These are phyloP conservation scores for Lichtheimia corymbifera DNA, from an alignment of 371 early-diverging fungal genomes.

Conservation along the genomic window DNA sequence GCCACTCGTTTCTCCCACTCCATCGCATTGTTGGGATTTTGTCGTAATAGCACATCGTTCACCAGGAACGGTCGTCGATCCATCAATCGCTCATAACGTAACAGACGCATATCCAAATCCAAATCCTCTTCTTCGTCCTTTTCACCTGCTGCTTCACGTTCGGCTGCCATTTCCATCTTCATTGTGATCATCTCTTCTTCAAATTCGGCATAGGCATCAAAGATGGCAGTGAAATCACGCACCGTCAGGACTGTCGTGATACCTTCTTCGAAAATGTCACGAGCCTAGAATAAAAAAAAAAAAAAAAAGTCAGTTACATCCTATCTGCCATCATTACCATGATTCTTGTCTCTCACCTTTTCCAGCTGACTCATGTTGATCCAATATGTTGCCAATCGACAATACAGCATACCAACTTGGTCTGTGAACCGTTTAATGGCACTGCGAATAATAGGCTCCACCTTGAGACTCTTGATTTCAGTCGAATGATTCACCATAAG, in stretches of 20 bases:
- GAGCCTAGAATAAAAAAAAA: conserved; percentile 47
- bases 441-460: conserved; percentile 84
- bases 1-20: conserved; percentile 91
- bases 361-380: conserved; percentile 80
- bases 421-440: conserved; percentile 86
- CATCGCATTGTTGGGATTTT: conserved; percentile 88
- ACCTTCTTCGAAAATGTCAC: conserved; percentile 95
- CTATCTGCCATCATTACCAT: not conserved
- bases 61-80: conserved; percentile 93
- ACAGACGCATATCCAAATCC: conserved; percentile 82
- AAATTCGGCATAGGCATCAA: conserved; percentile 93
- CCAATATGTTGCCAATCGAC: conserved; percentile 83
- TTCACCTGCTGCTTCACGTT: conserved; percentile 55
- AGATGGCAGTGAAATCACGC: conserved; percentile 94
- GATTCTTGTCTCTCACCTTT: conserved; percentile 37
- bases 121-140: conserved; percentile 58
- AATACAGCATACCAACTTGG: conserved; percentile 89
- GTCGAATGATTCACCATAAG: conserved; percentile 78
- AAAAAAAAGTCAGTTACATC: no score
- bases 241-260: conserved; percentile 82
- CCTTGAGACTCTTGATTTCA: conserved; percentile 63
- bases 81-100: conserved; percentile 89
- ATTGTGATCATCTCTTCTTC: conserved; percentile 81
- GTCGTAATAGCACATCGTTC: conserved; percentile 90
- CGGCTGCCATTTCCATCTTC: conserved; percentile 76